Base-by-base conservation (phyloP, 2,329 filamentous ascomycete species). In the Aspergillus cejpii region DNA sequence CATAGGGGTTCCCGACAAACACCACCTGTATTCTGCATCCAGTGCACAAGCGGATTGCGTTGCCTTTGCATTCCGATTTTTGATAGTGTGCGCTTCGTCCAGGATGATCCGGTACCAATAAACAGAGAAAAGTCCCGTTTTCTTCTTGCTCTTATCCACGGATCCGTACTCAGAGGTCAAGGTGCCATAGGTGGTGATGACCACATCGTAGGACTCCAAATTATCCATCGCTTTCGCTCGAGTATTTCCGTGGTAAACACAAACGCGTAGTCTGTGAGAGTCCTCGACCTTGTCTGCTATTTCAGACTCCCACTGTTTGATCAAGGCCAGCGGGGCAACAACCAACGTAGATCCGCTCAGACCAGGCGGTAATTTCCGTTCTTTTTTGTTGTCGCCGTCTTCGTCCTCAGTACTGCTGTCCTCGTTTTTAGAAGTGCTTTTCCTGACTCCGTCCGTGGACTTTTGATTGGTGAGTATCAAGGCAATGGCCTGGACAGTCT, bases 11-110 rank as follows among this genome's bases (percentile, higher is more conserved):
- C 92, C 92, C 0, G 90, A 95, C 50, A 98, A 71, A 61, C 92
- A 97, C 92, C 92, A 98, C 49, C 92, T 79, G 59, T 95, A 97
- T 63, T 92, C 85, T 15, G 87, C 83, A 23, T 84, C 76, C 24
- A 98, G 70, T 1, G 87, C 87, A 62, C 84, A 98, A 54, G 87
- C 92, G 1, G 92, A 90, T 64, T 95, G 89, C 1, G 91, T 95
- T 31, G 87, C 84, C 69, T 98, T 98, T 17, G 92, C 89, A 55
- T 94, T 95, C 51, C 91, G 84, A 62, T 98, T 98, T 72, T 98
- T 98, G 77, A 98, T 96, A 1, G 87, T 94, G 65, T 98, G 92
- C 1, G 92, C 92, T 71, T 98, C 92, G 52, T 98, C 92, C 2
- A 98, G 77, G 52, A 98, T 91, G 49, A 96, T 80, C 41, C 92